Conservation (phyloP, 169 alveolate genomes). For the Theileria annulata region DNA sequence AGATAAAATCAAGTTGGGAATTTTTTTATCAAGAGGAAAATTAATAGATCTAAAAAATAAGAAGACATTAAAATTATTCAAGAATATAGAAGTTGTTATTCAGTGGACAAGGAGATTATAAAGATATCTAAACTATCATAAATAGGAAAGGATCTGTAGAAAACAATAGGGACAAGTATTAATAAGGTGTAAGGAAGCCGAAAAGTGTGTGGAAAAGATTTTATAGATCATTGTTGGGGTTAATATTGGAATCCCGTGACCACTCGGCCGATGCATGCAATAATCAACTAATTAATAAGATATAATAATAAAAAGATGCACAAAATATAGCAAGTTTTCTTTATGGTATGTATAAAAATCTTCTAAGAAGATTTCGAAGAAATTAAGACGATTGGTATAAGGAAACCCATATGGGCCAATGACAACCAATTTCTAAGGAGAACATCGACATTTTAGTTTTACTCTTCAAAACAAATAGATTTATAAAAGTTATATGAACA, state of each 20-base stretch:
- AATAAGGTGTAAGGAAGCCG: background rate
- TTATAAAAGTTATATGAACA: background rate
- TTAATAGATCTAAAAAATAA: background rate
- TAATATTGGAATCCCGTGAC: conserved; percentile 8
- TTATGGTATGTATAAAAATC: background rate
- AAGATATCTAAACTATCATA: too few species aligned
- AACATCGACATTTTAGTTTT: conserved; percentile 29
- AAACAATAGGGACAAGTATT: background rate
- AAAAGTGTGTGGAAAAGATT: background rate
- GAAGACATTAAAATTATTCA: background rate
- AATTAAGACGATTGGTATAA: background rate
- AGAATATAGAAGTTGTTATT: background rate
- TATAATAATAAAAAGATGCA: conserved; percentile 1
- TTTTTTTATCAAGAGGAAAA: background rate
- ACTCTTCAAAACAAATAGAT: background rate
- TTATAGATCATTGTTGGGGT: conserved; percentile 8
- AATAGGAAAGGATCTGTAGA: background rate
- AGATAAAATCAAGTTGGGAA: background rate
- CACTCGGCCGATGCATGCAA: conserved; percentile 15
- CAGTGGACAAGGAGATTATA: background rate
- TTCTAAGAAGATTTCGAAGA: background rate
- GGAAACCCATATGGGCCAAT: background rate
- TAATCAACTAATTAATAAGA: background rate
- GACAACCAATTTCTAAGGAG: background rate
- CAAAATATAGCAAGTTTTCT: background rate